Evolutionary conservation across 192 early-diverging fungal species (phyloP).

Genomic region (Rhizoclosmatium sp.): DNA sequence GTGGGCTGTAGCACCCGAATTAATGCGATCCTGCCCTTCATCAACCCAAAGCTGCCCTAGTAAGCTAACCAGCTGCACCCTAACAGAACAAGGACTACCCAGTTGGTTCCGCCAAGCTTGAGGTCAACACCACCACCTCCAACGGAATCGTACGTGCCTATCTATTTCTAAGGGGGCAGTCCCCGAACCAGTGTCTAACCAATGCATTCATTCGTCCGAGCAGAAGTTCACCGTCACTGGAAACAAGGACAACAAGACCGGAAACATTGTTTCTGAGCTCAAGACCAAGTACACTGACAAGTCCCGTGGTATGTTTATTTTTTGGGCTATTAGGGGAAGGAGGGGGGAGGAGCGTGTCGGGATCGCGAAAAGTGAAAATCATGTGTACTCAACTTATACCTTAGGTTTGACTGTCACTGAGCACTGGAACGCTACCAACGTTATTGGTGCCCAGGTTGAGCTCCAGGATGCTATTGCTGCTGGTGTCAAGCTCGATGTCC

Average conservation of each 20-base stretch:
- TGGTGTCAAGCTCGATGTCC: conserved; percentile 95
- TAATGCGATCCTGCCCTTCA: no score
- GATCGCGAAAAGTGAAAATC: no score
- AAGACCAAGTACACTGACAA: conserved; percentile 98
- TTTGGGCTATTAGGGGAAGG: background rate
- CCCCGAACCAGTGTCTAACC: background rate
- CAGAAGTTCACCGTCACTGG: conserved; percentile 97
- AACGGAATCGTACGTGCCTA: conserved; percentile 89
- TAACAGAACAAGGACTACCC: conserved; percentile 89
- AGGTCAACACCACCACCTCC: conserved; percentile 95
- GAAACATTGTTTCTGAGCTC: conserved; percentile 92
- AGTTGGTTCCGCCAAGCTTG: conserved; percentile 91
- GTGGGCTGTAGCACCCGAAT: no score
- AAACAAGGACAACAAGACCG: conserved; percentile 92
- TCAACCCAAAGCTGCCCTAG: background rate
- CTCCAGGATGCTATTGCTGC: conserved; percentile 92
- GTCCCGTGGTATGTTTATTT: conserved; percentile 70
- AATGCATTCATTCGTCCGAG: background rate
- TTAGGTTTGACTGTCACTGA: conserved; percentile 89
- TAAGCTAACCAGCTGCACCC: background rate
- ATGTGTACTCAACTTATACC: background rate
- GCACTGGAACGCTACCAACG: conserved; percentile 95
- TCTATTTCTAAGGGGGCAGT: background rate
- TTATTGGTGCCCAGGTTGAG: conserved; percentile 91
- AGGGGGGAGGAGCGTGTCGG: no score